Evolutionary conservation across 305 asterid species (phyloP).

Genomic region (Fraxinus angustifolia): DNA sequence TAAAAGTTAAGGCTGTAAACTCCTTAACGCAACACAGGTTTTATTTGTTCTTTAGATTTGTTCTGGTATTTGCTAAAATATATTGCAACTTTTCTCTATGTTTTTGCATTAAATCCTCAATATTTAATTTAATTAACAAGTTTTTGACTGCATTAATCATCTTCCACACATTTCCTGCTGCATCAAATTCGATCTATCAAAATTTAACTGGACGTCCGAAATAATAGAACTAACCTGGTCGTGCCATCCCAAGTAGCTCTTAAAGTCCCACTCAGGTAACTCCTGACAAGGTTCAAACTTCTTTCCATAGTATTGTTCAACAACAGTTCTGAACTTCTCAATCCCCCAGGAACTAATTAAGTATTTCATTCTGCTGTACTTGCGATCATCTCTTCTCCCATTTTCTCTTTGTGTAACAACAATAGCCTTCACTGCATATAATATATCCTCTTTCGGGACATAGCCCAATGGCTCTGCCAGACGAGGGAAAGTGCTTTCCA

Average conservation of each 20-base stretch:
- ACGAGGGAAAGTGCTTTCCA: conserved; percentile 48
- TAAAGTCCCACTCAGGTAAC: conserved; percentile 88
- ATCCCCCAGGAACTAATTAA: conserved; percentile 53
- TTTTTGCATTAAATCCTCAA: neutral
- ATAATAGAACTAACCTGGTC: conserved; percentile 55
- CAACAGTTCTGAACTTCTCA: conserved; percentile 66
- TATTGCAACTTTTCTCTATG: neutral
- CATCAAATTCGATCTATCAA: neutral
- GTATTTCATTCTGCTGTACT: conserved; percentile 92
- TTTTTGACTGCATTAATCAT: neutral
- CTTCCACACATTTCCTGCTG: neutral
- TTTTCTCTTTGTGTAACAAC: conserved; percentile 89
- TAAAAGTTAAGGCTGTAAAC: neutral
- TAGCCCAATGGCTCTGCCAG: conserved; percentile 50
- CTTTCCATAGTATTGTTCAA: conserved; percentile 84
- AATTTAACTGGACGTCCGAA: neutral
- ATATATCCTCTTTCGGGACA: conserved; percentile 79
- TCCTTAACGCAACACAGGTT: neutral
- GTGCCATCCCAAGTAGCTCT: conserved; percentile 97
- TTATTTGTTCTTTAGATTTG: neutral
- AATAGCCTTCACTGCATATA: conserved; percentile 88
- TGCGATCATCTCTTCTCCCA: conserved; percentile 97
- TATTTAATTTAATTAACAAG: neutral
- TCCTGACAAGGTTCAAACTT: conserved; percentile 72
- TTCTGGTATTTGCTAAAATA: neutral